These are phyloP conservation scores for Cytospora mali DNA, from an alignment of 2,329 filamentous ascomycete genomes.

Conservation along the genomic window DNA sequence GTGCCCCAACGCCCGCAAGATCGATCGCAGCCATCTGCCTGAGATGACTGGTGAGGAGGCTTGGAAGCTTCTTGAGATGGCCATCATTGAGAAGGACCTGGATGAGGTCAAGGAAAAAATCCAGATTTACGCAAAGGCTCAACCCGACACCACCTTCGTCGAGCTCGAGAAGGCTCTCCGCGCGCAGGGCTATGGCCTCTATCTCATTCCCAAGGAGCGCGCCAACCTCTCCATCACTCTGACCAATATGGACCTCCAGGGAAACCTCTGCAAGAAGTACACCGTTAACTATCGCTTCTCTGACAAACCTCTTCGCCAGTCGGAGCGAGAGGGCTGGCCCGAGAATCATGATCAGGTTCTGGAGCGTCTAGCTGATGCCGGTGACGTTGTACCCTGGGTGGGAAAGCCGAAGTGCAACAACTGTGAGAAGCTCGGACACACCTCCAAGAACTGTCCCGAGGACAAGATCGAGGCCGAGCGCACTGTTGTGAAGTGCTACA, in stretches of 20 bases:
- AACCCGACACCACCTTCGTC: slow-evolving; percentile 58
- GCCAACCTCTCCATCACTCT: slow-evolving; percentile 55
- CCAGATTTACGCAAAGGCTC: slow-evolving; percentile 63
- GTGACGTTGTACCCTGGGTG: slow-evolving; percentile 59
- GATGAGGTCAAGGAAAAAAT: slow-evolving; percentile 64
- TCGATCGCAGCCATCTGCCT: slow-evolving; percentile 56
- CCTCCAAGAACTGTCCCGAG: slow-evolving; percentile 59
- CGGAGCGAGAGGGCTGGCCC: slow-evolving; percentile 64
- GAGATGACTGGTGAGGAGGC: slow-evolving; percentile 56
- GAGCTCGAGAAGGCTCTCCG: slow-evolving; percentile 66
- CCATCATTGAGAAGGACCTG: slow-evolving; percentile 57
- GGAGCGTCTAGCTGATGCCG: slow-evolving; percentile 65
- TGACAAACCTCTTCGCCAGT: slow-evolving; percentile 58
- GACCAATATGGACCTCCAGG: slow-evolving; percentile 74
- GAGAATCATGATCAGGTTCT: slow-evolving; percentile 60
- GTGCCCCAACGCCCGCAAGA: slow-evolving; percentile 62
- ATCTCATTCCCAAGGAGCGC: slow-evolving; percentile 65
- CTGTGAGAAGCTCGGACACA: slow-evolving; percentile 67
- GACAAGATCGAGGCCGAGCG: slow-evolving; percentile 55
- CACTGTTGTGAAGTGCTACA: slow-evolving; percentile 60
- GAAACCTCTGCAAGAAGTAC: slow-evolving; percentile 66
- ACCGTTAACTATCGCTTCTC: slow-evolving; percentile 65
- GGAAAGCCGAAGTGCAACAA: slow-evolving; percentile 64
- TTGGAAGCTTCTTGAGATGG: slow-evolving; percentile 58
- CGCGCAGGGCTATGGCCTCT: slow-evolving; percentile 53